phyloP scores from a whole-genome alignment of 2,329 filamentous ascomycete genomes.

The Botryotinia narcissicola region DNA sequence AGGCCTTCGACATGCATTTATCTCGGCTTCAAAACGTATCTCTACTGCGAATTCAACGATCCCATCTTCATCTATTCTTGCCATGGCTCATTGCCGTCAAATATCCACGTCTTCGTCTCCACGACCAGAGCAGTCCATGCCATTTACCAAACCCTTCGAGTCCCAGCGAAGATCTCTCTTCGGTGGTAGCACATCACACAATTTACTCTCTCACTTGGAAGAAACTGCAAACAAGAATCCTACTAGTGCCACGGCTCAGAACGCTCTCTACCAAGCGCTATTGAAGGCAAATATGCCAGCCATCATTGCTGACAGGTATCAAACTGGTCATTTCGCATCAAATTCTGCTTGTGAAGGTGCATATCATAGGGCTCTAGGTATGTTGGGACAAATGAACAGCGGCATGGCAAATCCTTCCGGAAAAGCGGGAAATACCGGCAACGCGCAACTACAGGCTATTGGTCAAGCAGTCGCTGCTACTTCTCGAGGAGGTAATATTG shows the following conservation, averaged over 20 bases:
- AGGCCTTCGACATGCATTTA: not conserved
- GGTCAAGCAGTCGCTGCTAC: slow-evolving; percentile 78
- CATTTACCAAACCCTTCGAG: slow-evolving; percentile 19
- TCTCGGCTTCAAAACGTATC: slow-evolving; percentile 9
- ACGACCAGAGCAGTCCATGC: slow-evolving; percentile 22
- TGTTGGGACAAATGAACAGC: slow-evolving; percentile 48
- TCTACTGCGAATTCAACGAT: slow-evolving; percentile 29
- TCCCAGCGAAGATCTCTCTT: slow-evolving; percentile 34
- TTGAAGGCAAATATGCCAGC: slow-evolving; percentile 90
- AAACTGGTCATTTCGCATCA: slow-evolving; percentile 78
- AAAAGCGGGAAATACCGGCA: slow-evolving; percentile 46
- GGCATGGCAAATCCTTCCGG: slow-evolving; percentile 26
- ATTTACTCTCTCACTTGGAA: slow-evolving; percentile 79
- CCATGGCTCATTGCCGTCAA: slow-evolving; percentile 26
- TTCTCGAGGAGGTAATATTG: slow-evolving; percentile 63
- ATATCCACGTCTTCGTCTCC: slow-evolving; percentile 31
- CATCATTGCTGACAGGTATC: slow-evolving; percentile 86
- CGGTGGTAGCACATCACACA: slow-evolving; percentile 44
- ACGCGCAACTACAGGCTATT: slow-evolving; percentile 70
- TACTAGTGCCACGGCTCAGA: slow-evolving; percentile 80
- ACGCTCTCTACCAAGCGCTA: slow-evolving; percentile 89
- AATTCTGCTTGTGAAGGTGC: slow-evolving; percentile 75
- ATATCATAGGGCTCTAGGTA: slow-evolving; percentile 72
- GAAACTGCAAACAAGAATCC: slow-evolving; percentile 92
- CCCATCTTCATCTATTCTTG: slow-evolving; percentile 22